Evolutionary conservation across 305 asterid species (phyloP).

Genomic region (Nicotiana rustica): DNA sequence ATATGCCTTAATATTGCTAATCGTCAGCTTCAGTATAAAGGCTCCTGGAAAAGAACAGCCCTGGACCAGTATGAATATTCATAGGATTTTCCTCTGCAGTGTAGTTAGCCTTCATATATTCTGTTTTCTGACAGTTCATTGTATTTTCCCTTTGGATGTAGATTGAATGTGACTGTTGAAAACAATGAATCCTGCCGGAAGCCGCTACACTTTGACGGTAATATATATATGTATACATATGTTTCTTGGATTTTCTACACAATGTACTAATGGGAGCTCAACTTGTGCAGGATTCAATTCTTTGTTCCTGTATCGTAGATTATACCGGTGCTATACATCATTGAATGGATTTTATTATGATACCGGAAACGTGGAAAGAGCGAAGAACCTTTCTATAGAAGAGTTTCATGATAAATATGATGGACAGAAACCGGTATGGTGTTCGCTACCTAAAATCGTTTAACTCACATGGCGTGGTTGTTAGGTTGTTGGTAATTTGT

Average conservation of each 20-base stretch:
- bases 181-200: slow-evolving; percentile 49
- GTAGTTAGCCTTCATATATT: slow-evolving; percentile 31
- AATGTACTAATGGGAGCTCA: slow-evolving; percentile 39
- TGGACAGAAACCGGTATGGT: slow-evolving; percentile 76
- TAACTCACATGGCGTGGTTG: background rate
- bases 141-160: slow-evolving; percentile 41
- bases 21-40: slow-evolving; percentile 82
- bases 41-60: slow-evolving; percentile 92
- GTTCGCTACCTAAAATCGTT: slow-evolving; percentile 36
- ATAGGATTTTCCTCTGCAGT: background rate
- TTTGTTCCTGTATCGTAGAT: slow-evolving; percentile 79
- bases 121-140: slow-evolving; percentile 41
- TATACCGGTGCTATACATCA: slow-evolving; percentile 86
- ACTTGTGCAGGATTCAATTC: slow-evolving; percentile 81
- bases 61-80: slow-evolving; percentile 78
- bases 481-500: background rate
- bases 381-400: slow-evolving; percentile 64
- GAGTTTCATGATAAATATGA: slow-evolving; percentile 74
- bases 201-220: slow-evolving; percentile 78
- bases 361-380: slow-evolving; percentile 83
- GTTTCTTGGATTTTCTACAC: slow-evolving; percentile 35
- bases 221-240: slow-evolving; percentile 2
- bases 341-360: slow-evolving; percentile 82
- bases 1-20: slow-evolving; percentile 68
- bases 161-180: slow-evolving; percentile 63